Evolutionary conservation across 2,329 filamentous ascomycete genomes (phyloP).

Genomic region (Pseudogymnoascus sp.): DNA sequence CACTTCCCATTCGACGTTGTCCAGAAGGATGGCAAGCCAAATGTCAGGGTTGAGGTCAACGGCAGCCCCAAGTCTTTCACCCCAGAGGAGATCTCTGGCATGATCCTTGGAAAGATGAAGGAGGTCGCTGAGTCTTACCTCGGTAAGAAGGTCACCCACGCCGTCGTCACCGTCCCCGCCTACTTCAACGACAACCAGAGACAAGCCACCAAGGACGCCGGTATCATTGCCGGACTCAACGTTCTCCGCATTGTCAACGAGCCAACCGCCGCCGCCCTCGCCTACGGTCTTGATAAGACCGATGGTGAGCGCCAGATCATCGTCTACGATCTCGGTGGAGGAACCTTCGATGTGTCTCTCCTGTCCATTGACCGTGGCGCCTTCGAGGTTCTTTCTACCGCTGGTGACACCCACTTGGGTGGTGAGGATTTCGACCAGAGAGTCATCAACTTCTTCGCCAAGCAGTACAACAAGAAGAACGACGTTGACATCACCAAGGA

Average conservation of each 20-base stretch:
- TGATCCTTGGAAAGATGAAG: slow-evolving; percentile 81
- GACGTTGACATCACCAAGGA: slow-evolving; percentile 88
- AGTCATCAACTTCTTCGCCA: slow-evolving; percentile 91
- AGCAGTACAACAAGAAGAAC: slow-evolving; percentile 99
- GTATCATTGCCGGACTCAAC: slow-evolving; percentile 84
- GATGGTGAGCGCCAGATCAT: slow-evolving; percentile 80
- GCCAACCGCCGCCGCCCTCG: slow-evolving; percentile 89
- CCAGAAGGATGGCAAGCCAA: slow-evolving; percentile 83
- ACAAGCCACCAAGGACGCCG: slow-evolving; percentile 94
- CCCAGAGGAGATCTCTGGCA: slow-evolving; percentile 72
- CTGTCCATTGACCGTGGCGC: slow-evolving; percentile 87
- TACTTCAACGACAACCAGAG: slow-evolving; percentile 99
- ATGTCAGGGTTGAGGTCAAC: slow-evolving; percentile 66
- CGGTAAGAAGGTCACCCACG: slow-evolving; percentile 76
- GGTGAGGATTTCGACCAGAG: slow-evolving; percentile 99
- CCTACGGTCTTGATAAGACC: slow-evolving; percentile 86
- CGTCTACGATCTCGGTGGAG: slow-evolving; percentile 89
- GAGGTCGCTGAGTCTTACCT: slow-evolving; percentile 72
- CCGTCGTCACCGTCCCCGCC: slow-evolving; percentile 88
- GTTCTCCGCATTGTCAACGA: slow-evolving; percentile 96
- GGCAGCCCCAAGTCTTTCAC: slow-evolving; percentile 65
- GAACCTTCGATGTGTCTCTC: slow-evolving; percentile 91
- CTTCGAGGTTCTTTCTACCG: slow-evolving; percentile 89
- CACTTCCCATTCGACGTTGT: slow-evolving; percentile 96
- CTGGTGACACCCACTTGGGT: slow-evolving; percentile 95